phyloP scores from a whole-genome alignment of 345 rosid genomes.

The Acer saccharum region DNA sequence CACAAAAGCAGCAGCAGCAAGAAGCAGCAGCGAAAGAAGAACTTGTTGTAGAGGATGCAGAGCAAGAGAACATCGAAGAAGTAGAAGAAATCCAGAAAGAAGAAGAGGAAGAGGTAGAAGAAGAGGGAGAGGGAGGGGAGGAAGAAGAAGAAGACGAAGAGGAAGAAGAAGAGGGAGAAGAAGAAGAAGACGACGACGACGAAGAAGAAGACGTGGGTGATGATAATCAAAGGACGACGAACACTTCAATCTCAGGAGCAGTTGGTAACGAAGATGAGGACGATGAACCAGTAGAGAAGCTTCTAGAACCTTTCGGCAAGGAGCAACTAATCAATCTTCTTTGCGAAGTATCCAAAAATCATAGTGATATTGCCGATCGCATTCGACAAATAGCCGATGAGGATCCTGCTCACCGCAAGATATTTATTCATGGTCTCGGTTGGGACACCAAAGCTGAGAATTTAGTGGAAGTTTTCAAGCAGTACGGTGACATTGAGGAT shows the following conservation, averaged over 20 bases:
- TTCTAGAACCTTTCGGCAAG: slow-evolving; percentile 49
- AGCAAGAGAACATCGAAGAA: slow-evolving; percentile 15
- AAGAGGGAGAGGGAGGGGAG: slow-evolving; percentile 4
- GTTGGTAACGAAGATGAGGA: slow-evolving; percentile 17
- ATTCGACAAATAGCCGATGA: slow-evolving; percentile 44
- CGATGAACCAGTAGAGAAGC: slow-evolving; percentile 45
- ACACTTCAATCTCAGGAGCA: not conserved
- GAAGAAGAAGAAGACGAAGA: slow-evolving; percentile 28
- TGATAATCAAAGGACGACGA: slow-evolving; percentile 12
- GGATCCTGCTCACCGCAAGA: slow-evolving; percentile 56
- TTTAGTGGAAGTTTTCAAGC: slow-evolving; percentile 35
- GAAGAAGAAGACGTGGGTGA: slow-evolving; percentile 12
- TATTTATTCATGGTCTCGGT: slow-evolving; percentile 60
- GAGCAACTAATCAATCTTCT: slow-evolving; percentile 45
- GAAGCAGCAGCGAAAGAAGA: slow-evolving; percentile 5
- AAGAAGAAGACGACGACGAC: slow-evolving; percentile 23
- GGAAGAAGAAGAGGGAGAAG: slow-evolving; percentile 25
- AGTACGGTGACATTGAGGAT: slow-evolving; percentile 60
- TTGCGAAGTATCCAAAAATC: slow-evolving; percentile 33
- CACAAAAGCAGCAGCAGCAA: slow-evolving; percentile 9
- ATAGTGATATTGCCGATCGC: slow-evolving; percentile 41
- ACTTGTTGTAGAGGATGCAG: slow-evolving; percentile 5
- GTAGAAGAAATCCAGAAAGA: slow-evolving; percentile 21
- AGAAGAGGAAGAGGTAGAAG: slow-evolving; percentile 13
- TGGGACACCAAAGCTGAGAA: slow-evolving; percentile 57